Percentiles rank a stretch among this genome's conserved stretches.
These are phyloP conservation scores for Xylariaceae sp. DNA, from an alignment of 2,329 filamentous ascomycete species.

Conservation along the genomic window DNA sequence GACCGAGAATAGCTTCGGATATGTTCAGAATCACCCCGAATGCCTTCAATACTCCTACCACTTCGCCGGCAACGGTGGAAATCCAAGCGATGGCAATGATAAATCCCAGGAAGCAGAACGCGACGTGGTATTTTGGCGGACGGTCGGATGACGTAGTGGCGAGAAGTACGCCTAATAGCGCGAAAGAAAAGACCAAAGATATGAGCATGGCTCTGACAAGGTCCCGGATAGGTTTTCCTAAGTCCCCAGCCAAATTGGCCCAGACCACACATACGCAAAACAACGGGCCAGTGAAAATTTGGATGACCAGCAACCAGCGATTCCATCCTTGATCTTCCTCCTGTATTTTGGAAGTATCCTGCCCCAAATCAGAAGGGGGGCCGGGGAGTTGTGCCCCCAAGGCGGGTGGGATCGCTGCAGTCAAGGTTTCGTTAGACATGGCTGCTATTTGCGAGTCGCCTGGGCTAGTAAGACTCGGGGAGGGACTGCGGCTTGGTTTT, in stretches of 20 bases:
- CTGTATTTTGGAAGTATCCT: conserved; percentile 24
- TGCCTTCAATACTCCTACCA: conserved; percentile 90
- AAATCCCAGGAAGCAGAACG: conserved; percentile 86
- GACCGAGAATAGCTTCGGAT: conserved; percentile 86
- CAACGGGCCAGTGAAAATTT: conserved; percentile 79
- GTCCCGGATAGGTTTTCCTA: conserved; percentile 44
- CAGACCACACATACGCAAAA: conserved; percentile 75
- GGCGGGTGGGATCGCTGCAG: conserved; percentile 9
- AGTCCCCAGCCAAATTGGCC: conserved; percentile 58
- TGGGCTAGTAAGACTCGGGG: conserved; percentile 31
- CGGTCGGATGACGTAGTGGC: conserved; percentile 60
- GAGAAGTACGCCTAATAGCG: conserved; percentile 61
- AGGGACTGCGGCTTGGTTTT: conserved; percentile 27
- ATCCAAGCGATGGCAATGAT: conserved; percentile 93
- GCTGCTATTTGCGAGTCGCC: conserved; percentile 16
- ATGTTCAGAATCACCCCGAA: conserved; percentile 89
- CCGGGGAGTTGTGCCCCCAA: conserved; percentile 21
- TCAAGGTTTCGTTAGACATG: conserved; percentile 8
- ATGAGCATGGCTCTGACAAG: conserved; percentile 55
- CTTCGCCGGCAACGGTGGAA: conserved; percentile 88
- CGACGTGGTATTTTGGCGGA: conserved; percentile 66
- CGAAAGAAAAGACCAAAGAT: conserved; percentile 62
- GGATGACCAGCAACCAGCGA: conserved; percentile 79
- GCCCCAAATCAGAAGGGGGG: conserved; percentile 25
- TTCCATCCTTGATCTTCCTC: conserved; percentile 65